These are phyloP conservation scores for Penicillium cosmopolitanum DNA, from an alignment of 495 filamentous ascomycete genomes.

Conservation along the genomic window DNA sequence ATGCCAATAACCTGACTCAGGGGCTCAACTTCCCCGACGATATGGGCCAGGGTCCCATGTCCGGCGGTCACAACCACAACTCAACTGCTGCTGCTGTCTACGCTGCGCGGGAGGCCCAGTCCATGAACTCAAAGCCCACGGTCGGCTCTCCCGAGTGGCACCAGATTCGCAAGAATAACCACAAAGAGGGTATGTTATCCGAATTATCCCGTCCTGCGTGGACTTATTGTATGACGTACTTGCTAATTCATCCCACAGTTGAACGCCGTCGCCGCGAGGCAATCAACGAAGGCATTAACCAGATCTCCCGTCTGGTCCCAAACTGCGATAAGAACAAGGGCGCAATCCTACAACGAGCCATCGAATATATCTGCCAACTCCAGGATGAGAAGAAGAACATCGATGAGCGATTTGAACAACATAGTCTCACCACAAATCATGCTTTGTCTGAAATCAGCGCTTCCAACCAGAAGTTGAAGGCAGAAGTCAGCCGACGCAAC, in stretches of 20 bases:
- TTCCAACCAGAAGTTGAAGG: conserved; percentile 88
- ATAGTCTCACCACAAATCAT: conserved; percentile 93
- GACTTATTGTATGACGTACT: conserved; percentile 1
- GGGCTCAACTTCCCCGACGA: conserved; percentile 50
- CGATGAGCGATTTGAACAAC: conserved; percentile 95
- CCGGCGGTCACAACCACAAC: conserved; percentile 44
- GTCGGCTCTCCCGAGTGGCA: conserved; percentile 99
- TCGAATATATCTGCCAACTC: conserved; percentile 89
- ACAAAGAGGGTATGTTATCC: conserved; percentile 86
- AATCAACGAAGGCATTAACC: conserved; percentile 99
- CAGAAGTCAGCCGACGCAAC: conserved; percentile 65
- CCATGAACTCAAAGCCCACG: conserved; percentile 70
- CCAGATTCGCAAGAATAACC: conserved; percentile 94
- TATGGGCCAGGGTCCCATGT: conserved; percentile 43
- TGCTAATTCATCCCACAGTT: conserved; percentile 56
- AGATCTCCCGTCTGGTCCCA: conserved; percentile 95
- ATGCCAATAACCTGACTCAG: conserved; percentile 46
- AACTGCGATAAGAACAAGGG: conserved; percentile 99
- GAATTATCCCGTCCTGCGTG: conserved; percentile 4
- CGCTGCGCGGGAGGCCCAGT: conserved; percentile 49
- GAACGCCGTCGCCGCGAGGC: conserved; percentile 97
- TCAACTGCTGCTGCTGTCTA: conserved; percentile 54
- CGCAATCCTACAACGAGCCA: conserved; percentile 90
- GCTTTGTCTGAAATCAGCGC: conserved; percentile 88
- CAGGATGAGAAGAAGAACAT: conserved; percentile 93